Evolutionary conservation across 108 stramenopile species (phyloP), one percentile per base, ranked within the genome.

Genomic region (Nitzschia inconspicua): DNA sequence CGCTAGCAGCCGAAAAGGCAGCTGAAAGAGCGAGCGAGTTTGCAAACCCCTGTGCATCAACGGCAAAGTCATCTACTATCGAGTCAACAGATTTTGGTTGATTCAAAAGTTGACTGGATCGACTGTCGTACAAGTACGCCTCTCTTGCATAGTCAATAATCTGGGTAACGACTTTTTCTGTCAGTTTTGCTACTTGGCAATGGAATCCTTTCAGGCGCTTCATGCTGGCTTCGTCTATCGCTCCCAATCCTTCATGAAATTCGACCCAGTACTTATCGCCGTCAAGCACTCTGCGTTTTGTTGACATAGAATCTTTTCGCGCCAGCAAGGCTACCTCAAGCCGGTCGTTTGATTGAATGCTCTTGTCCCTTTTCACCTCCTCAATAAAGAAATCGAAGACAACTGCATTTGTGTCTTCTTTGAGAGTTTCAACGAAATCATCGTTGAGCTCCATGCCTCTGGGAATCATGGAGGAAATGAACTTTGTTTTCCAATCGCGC

Each of bases 1-100:
- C 20, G n/a, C 44, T 47, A 6, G 36, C 62, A 30, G 73, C 67
- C 11, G 68, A 54, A 36, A 69, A 50, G 13, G 63, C 51, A 9
- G 57, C 47, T 20, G 53, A 64, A 29, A 57, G 32, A 22, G 47
- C 36, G 7, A 75, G 39, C 7, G 62, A 27, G 35, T 75, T 63
- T 31, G 73, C 47, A 31, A 69, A 59, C 36, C 52, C 52, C 49
- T 68, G 62, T 1, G 63, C 56, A 31, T 75, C 63, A 4, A 70
- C 49, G 18, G 74, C 68, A 54, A 68, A 65, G 49, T 75, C 68
- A 36, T 65, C 68, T 19, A 75, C 28, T 22, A 75, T 31, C 6
- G 68, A 63, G 32, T 75, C 74, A 3, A 70, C 57, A 11, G 74
- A 56, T 50, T 70, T 75, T 2, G 74, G 74, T 48, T 70, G 74